Conservation (phyloP, 2,329 filamentous ascomycete genomes). For the Colletotrichum scovillei region DNA sequence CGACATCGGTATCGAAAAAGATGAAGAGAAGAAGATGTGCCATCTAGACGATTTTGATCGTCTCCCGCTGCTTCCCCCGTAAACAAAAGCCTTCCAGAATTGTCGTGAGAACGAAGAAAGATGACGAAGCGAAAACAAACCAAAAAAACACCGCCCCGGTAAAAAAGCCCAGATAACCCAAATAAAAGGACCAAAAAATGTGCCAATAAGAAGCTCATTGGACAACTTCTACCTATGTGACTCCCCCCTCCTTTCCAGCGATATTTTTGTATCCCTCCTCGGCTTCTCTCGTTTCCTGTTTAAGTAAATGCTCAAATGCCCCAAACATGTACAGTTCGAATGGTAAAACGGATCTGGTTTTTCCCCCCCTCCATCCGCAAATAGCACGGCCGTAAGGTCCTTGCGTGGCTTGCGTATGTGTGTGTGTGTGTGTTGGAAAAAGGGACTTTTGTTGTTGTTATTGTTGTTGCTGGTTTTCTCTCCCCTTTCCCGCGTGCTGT, state of each 20-base stretch:
- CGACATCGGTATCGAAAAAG: not conserved
- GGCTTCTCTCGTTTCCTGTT: not conserved
- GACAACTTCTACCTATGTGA: not conserved
- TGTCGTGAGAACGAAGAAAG: not conserved
- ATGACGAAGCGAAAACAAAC: not conserved
- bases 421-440: not conserved
- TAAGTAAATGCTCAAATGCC: not conserved
- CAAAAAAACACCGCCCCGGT: not conserved
- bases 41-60: too few relatives aligned
- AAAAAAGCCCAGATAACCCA: not conserved
- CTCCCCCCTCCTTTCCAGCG: not conserved
- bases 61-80: not conserved
- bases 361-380: not conserved
- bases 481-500: not conserved
- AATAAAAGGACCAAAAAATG: not conserved
- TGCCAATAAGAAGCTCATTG: not conserved
- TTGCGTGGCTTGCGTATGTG: not conserved
- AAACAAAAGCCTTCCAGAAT: not conserved
- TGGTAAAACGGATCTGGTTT: not conserved
- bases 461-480: slow-evolving; percentile 5
- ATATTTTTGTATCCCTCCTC: not conserved
- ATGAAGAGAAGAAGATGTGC: not conserved
- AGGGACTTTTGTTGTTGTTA: slow-evolving; percentile 4
- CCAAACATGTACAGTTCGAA: slow-evolving; percentile 27
- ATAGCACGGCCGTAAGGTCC: not conserved